Evolutionary conservation across 140 eudicot genomes (phyloP).

Genomic region (Ambrosia hybrid): DNA sequence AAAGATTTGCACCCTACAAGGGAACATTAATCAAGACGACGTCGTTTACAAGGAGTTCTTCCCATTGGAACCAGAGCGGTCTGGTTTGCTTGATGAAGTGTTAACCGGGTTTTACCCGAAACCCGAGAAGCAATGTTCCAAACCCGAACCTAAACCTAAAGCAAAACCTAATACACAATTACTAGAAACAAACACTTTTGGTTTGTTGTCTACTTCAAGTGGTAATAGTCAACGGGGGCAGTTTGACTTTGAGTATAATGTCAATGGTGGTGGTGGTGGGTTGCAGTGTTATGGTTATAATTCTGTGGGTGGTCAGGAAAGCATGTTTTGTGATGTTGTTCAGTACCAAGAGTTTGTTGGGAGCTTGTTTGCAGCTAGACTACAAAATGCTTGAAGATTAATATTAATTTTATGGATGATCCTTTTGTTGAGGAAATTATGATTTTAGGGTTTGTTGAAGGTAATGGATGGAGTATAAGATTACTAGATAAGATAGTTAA

Average conservation of each 20-base stretch:
- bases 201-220: background rate
- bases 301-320: background rate
- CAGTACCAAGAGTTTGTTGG: background rate
- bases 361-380: background rate
- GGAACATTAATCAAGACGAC: background rate
- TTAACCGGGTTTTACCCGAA: conserved; percentile 66
- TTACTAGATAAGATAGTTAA: background rate
- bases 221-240: background rate
- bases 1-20: background rate
- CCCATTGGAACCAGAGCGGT: conserved; percentile 42
- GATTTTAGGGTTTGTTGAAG: background rate
- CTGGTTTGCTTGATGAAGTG: conserved; percentile 66
- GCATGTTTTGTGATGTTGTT: background rate
- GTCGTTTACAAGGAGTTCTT: conserved; percentile 42
- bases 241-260: background rate
- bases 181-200: background rate
- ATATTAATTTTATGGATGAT: background rate
- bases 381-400: background rate
- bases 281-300: conserved; percentile 5
- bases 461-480: too few relatives aligned
- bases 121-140: conserved; percentile 12
- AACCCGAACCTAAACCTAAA: conserved; percentile 12
- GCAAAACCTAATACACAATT: too few relatives aligned
- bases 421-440: too few relatives aligned
- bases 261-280: background rate